phyloP scores from a whole-genome alignment of 306 rosid genomes.

The Herpetospermum pedunculosum region DNA sequence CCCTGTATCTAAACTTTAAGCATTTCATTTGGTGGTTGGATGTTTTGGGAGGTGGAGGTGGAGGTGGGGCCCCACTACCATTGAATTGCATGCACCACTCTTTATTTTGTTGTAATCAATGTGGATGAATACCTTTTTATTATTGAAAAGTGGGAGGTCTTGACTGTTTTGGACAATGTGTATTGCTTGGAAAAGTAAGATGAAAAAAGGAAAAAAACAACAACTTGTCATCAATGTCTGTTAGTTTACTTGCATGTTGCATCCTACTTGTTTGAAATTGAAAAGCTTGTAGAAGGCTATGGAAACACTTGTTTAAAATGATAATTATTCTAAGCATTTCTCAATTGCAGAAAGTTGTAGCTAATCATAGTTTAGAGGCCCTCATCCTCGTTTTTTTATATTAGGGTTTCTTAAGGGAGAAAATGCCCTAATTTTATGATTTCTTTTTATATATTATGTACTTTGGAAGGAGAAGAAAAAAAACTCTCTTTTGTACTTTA shows the following conservation, averaged over 20 bases:
- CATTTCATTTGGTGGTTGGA: not conserved
- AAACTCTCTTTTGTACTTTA: not conserved
- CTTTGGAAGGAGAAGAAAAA: not conserved
- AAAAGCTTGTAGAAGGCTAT: not conserved
- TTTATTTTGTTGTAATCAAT: not conserved
- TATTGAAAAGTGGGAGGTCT: not conserved
- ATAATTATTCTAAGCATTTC: not conserved
- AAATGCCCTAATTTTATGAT: not conserved
- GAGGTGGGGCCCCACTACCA: not conserved
- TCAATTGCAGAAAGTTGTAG: not conserved
- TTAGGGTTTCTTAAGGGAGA: not conserved
- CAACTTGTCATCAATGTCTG: no score
- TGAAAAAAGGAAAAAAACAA: not conserved
- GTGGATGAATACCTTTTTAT: not conserved
- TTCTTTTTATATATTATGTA: not conserved
- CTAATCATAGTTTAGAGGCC: not conserved
- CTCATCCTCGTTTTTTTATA: not conserved
- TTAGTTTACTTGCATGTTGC: no score
- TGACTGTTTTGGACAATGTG: not conserved
- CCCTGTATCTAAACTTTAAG: not conserved
- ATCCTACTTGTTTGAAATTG: no score
- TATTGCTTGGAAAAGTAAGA: not conserved
- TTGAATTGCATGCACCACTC: not conserved
- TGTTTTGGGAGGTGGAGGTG: constrained; percentile 5
- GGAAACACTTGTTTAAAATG: not conserved